Evolutionary conservation across 1,139 yeast genomes (phyloP).

Genomic region (Pneumocystis murina): DNA sequence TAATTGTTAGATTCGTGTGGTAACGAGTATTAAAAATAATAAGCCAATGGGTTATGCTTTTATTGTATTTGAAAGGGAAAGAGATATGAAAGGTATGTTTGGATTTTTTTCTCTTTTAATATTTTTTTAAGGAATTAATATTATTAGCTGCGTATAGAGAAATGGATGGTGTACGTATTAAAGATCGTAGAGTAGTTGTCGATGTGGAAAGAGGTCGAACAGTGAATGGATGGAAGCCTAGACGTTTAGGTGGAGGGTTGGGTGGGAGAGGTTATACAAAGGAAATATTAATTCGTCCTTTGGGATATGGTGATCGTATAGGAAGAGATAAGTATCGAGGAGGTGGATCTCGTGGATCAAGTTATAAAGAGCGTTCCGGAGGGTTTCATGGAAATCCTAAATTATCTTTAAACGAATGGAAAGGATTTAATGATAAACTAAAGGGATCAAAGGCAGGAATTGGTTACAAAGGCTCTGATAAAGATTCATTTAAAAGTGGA

Average conservation of each 20-base stretch:
- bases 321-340: slow-evolving; percentile 1
- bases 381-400: background rate
- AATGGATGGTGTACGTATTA: slow-evolving; percentile 39
- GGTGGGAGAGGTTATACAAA: slow-evolving; percentile 44
- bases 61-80: slow-evolving; percentile 48
- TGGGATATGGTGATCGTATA: background rate
- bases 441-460: background rate
- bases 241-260: slow-evolving; percentile 59
- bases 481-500: background rate
- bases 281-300: background rate
- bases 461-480: background rate
- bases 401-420: background rate
- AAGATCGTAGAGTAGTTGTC: slow-evolving; percentile 44
- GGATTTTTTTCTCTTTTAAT: slow-evolving; percentile 14
- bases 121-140: slow-evolving; percentile 4
- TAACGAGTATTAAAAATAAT: slow-evolving; percentile 39
- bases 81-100: slow-evolving; percentile 33
- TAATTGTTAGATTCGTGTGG: slow-evolving; percentile 36
- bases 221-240: slow-evolving; percentile 65
- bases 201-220: slow-evolving; percentile 78
- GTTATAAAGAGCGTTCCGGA: background rate
- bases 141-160: slow-evolving; percentile 36
- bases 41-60: slow-evolving; percentile 76
- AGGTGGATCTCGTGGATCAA: background rate
- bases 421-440: background rate